Conservation (phyloP, 495 filamentous ascomycete genomes). For the Glarea lozoyensis region DNA sequence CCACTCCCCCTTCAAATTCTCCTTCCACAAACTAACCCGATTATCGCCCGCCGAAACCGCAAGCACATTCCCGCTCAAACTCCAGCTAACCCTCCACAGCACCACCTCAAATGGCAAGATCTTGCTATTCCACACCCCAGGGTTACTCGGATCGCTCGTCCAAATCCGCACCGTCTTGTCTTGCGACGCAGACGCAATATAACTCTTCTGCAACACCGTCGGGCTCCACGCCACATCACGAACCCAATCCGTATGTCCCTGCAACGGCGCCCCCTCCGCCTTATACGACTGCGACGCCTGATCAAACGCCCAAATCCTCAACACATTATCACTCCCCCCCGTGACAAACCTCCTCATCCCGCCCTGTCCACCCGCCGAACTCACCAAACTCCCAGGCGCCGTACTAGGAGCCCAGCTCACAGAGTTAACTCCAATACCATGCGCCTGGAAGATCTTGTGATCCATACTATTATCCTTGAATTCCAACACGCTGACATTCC, state of each 20-base stretch:
- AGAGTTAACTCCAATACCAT: conserved; percentile 86
- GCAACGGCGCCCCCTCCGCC: conserved; percentile 44
- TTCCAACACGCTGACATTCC: conserved; percentile 85
- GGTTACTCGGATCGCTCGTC: conserved; percentile 60
- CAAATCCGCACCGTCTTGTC: conserved; percentile 97
- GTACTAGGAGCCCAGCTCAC: conserved; percentile 90
- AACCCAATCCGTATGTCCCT: conserved; percentile 93
- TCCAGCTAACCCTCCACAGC: conserved; percentile 97
- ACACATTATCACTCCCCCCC: conserved; percentile 82
- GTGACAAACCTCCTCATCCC: conserved; percentile 76
- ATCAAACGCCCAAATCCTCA: conserved; percentile 77
- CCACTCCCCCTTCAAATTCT: conserved; percentile 75
- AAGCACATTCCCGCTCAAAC: conserved; percentile 91
- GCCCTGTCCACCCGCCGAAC: conserved; percentile 50
- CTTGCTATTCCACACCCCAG: conserved; percentile 70
- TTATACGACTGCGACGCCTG: conserved; percentile 38
- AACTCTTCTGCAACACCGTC: conserved; percentile 84
- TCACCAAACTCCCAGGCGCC: conserved; percentile 69
- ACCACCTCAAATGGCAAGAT: conserved; percentile 78
- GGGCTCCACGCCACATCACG: conserved; percentile 96
- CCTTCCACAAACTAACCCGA: conserved; percentile 85
- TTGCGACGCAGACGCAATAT: conserved; percentile 91
- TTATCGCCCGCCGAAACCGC: conserved; percentile 94
- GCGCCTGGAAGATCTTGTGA: conserved; percentile 81
- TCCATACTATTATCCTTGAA: conserved; percentile 90